Percentiles rank a stretch among this genome's conserved stretches.
phyloP scores from a whole-genome alignment of 2,329 filamentous ascomycete species.

The Taxawa tesnikishii region DNA sequence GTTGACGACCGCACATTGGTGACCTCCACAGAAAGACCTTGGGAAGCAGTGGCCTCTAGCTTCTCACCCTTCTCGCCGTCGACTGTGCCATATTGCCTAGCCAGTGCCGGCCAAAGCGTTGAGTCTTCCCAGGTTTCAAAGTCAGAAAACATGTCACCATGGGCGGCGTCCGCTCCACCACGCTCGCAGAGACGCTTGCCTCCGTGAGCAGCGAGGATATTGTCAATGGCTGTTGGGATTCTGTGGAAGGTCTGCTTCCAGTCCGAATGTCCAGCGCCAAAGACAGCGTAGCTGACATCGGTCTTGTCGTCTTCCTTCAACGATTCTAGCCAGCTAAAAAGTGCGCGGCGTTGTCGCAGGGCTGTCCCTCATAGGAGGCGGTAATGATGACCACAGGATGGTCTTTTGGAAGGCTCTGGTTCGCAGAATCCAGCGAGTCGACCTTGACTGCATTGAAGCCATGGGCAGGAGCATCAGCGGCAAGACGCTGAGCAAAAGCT shows the following conservation, averaged over 20 bases:
- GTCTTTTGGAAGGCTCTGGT: conserved; percentile 45
- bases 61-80: conserved; percentile 4
- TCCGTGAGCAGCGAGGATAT: conserved; percentile 38
- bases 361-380: conserved; percentile 62
- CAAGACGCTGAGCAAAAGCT: conserved; percentile 51
- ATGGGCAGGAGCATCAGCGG: conserved; percentile 43
- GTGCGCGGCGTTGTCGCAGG: conserved; percentile 57
- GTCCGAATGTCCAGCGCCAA: conserved; percentile 53
- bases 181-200: conserved; percentile 36
- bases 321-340: conserved; percentile 56
- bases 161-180: conserved; percentile 48
- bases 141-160: conserved; percentile 54
- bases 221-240: conserved; percentile 52
- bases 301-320: conserved; percentile 36
- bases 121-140: conserved; percentile 58
- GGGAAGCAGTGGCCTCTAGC: conserved; percentile 1
- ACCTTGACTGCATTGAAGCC: conserved; percentile 46
- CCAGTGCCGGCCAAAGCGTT: conserved; percentile 39
- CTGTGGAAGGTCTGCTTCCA: conserved; percentile 51
- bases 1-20: conserved; percentile 42
- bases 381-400: conserved; percentile 55
- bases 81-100: conserved; percentile 22
- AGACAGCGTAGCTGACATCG: conserved; percentile 53
- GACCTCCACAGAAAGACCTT: conserved; percentile 39
- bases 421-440: conserved; percentile 49